Conservation (phyloP, 1,284 basidiomycete genomes). For the Pterulicium gracile region DNA sequence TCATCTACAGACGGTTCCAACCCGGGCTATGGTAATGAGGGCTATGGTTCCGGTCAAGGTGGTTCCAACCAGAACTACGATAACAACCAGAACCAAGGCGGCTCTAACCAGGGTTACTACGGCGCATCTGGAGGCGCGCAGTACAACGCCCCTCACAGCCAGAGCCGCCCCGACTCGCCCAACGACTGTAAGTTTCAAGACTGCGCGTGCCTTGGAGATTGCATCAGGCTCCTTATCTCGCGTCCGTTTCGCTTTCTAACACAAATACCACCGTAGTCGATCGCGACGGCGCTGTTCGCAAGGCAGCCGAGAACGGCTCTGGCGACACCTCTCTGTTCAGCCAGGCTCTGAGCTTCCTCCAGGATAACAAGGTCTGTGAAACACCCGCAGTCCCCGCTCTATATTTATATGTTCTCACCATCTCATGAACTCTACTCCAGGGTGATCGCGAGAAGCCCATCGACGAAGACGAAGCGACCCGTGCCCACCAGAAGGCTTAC, state of each 20-base stretch:
- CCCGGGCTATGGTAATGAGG: too few species aligned
- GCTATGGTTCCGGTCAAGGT: too few species aligned
- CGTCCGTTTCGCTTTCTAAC: too few species aligned
- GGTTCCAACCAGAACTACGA: too few species aligned
- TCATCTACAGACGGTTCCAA: too few species aligned
- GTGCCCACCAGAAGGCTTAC: constrained; percentile 55
- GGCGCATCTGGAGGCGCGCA: constrained; percentile 45
- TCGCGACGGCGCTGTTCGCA: constrained; percentile 42
- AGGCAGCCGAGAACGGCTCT: constrained; percentile 37
- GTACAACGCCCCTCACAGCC: constrained; percentile 41
- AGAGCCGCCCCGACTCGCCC: constrained; percentile 11
- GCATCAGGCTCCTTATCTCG: too few species aligned
- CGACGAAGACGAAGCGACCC: constrained; percentile 55
- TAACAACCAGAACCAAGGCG: not conserved
- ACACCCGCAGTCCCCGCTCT: not conserved
- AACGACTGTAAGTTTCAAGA: not conserved
- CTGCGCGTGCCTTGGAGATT: not conserved
- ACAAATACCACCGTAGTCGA: too few species aligned
- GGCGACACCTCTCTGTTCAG: constrained; percentile 42
- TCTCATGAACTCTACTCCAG: constrained; percentile 19
- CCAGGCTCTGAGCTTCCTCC: constrained; percentile 38
- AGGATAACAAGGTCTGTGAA: constrained; percentile 37
- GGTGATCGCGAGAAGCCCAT: constrained; percentile 40
- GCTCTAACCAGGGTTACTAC: not conserved
- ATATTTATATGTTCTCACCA: constrained; percentile 1